These are phyloP conservation scores for Mycosphaerella sp. DNA, from an alignment of 2,329 filamentous ascomycete species.

Conservation along the genomic window DNA sequence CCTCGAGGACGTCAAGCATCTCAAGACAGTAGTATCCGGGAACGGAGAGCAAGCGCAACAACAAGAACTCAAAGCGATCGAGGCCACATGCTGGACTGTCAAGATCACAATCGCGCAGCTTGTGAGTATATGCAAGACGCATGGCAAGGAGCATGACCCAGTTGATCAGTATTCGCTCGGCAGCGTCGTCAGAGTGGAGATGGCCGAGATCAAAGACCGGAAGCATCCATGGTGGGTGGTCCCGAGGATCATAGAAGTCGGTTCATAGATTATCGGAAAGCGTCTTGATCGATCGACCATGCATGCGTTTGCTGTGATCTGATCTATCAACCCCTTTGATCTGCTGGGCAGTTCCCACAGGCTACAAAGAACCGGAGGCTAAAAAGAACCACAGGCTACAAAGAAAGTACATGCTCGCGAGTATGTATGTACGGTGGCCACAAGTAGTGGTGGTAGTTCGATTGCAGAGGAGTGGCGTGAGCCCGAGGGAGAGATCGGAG, in stretches of 20 bases:
- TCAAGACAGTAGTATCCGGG: not conserved
- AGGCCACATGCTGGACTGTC: constrained; percentile 30
- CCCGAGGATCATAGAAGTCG: constrained; percentile 33
- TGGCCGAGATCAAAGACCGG: constrained; percentile 36
- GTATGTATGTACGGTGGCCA: too few relatives aligned
- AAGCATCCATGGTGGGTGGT: constrained; percentile 44
- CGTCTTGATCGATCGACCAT: not conserved
- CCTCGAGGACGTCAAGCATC: constrained; percentile 20
- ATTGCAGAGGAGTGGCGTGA: not conserved
- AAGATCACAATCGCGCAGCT: constrained; percentile 24
- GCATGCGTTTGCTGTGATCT: not conserved
- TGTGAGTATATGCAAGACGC: constrained; percentile 18
- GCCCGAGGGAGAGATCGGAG: too few relatives aligned
- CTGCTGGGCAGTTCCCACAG: too few relatives aligned
- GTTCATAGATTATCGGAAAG: not conserved
- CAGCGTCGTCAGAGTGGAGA: constrained; percentile 30
- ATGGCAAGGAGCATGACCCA: constrained; percentile 14
- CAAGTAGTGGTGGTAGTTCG: too few relatives aligned
- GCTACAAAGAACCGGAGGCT: too few relatives aligned
- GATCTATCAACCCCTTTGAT: too few relatives aligned
- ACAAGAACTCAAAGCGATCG: constrained; percentile 33
- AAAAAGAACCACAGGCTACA: not conserved
- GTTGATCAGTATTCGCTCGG: constrained; percentile 9
- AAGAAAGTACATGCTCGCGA: not conserved
- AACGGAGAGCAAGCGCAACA: not conserved